phyloP scores from a whole-genome alignment of 2,329 filamentous ascomycete species.

The Cadophora malorum region DNA sequence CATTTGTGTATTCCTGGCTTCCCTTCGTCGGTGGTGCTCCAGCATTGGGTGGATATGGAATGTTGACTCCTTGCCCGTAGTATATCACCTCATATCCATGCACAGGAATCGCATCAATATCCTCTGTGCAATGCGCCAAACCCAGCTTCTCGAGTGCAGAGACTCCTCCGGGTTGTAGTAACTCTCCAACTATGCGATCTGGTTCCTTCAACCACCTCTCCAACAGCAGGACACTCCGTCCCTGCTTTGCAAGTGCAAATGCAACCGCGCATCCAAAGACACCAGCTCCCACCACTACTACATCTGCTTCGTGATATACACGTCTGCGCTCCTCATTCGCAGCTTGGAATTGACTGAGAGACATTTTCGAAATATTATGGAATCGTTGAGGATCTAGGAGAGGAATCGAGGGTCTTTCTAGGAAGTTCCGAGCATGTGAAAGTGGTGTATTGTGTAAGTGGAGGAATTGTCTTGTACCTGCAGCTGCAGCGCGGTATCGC shows the following conservation, averaged over 20 bases:
- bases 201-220: slow-evolving; percentile 91
- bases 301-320: slow-evolving; percentile 72
- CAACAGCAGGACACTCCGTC: slow-evolving; percentile 86
- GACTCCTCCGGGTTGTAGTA: slow-evolving; percentile 92
- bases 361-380: slow-evolving; percentile 30
- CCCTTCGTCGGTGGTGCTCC: slow-evolving; percentile 47
- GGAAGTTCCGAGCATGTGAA: slow-evolving; percentile 24
- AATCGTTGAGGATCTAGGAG: slow-evolving; percentile 13
- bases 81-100: slow-evolving; percentile 90
- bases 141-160: slow-evolving; percentile 81
- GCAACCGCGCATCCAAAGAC: slow-evolving; percentile 89
- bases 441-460: slow-evolving; percentile 13
- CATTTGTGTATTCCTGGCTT: slow-evolving; percentile 41
- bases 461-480: slow-evolving; percentile 12
- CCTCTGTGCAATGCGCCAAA: slow-evolving; percentile 81
- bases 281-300: slow-evolving; percentile 91
- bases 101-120: slow-evolving; percentile 83
- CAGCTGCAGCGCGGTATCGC: slow-evolving; percentile 25
- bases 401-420: slow-evolving; percentile 14
- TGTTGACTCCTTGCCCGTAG: slow-evolving; percentile 72
- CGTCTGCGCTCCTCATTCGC: slow-evolving; percentile 53
- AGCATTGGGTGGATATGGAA: slow-evolving; percentile 75
- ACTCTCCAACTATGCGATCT: slow-evolving; percentile 93
- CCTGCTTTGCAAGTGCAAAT: slow-evolving; percentile 84
- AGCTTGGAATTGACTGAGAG: slow-evolving; percentile 20